A percentile compares a stretch with the other conserved stretches of the same genome.
phyloP scores from a whole-genome alignment of 2,329 filamentous ascomycete species.

The Aureobasidium sp. region DNA sequence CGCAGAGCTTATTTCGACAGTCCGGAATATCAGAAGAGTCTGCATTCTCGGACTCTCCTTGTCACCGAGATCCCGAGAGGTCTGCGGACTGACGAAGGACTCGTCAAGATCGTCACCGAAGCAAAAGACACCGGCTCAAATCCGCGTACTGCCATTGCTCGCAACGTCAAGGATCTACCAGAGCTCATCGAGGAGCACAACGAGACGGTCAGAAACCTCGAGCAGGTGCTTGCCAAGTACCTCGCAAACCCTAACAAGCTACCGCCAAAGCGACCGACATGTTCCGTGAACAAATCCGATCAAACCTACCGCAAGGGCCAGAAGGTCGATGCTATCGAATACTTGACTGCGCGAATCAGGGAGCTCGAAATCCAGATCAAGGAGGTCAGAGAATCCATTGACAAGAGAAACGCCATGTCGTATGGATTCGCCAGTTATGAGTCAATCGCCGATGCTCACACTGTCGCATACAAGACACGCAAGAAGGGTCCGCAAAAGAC shows the following conservation, averaged over 20 bases:
- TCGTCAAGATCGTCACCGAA: constrained; percentile 73
- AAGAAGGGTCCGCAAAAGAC: constrained; percentile 76
- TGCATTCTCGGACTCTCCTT: constrained; percentile 65
- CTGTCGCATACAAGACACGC: constrained; percentile 73
- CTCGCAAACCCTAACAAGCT: constrained; percentile 78
- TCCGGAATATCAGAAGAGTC: constrained; percentile 77
- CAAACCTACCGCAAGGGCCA: constrained; percentile 60
- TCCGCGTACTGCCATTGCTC: constrained; percentile 73
- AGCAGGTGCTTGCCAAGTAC: constrained; percentile 80
- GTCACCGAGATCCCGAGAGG: constrained; percentile 76
- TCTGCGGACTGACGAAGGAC: constrained; percentile 76
- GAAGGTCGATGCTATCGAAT: constrained; percentile 91
- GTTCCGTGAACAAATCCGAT: constrained; percentile 75
- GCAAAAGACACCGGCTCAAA: constrained; percentile 72
- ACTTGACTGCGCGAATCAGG: constrained; percentile 77
- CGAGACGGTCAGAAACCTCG: constrained; percentile 70
- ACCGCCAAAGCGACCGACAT: constrained; percentile 68
- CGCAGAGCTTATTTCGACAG: constrained; percentile 76
- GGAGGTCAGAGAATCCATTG: constrained; percentile 71
- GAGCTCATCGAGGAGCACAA: constrained; percentile 79
- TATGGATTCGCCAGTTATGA: constrained; percentile 95
- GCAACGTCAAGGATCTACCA: constrained; percentile 87
- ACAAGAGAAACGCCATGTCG: constrained; percentile 79
- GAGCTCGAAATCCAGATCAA: constrained; percentile 78
- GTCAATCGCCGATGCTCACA: constrained; percentile 79